Evolutionary conservation across 306 rosid species (phyloP), one percentile per base, ranked within the genome.

Genomic region (Sechiopsis laciniata): DNA sequence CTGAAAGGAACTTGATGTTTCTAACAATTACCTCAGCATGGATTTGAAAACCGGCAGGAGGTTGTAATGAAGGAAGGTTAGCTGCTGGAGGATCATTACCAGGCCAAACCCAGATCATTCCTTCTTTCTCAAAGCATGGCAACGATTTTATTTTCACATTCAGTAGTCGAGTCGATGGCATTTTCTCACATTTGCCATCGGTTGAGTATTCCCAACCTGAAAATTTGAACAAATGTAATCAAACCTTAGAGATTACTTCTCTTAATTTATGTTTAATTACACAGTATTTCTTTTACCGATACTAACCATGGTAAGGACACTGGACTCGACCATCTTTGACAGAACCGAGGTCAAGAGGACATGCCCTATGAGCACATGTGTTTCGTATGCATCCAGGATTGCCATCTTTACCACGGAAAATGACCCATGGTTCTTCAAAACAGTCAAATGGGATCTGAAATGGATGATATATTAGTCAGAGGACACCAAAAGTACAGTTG

Each of bases 71-170:
- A 71, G 97, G 97, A 82, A 87, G 78, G 6, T 83, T 77, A 17
- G 87, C 83, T 5, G 86, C 63, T 10, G 99, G 99, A 60, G 99
- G 82, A 21, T 89, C 99, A 83, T 76, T 83, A 67, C 99, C 99
- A 8, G 99, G 99, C 99, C 99, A 95, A 85, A 91, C 83, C 99
- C 99, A 95, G 79, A 95, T 81, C 97, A 95, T 87, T 69, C 99
- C 95, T 57, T 95, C 99, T 64, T 89, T 80, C 65, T 95, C 99
- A 55, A 85, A 95, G 78, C 99, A 95, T 11, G 93, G 95, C 83
- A 95, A 17, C 20, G 99, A 87, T 68, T 89, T 95, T 65, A 95
- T 95, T 81, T 85, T 95, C 79, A 82, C 92, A 14, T 87, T 78
- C 60, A 72, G 81, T 67, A 78, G 74, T 74, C 78, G 83, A 7